Evolutionary conservation across 345 rosid species (phyloP), one percentile per base, ranked within the genome.

Genomic region (Brassica juncea): DNA sequence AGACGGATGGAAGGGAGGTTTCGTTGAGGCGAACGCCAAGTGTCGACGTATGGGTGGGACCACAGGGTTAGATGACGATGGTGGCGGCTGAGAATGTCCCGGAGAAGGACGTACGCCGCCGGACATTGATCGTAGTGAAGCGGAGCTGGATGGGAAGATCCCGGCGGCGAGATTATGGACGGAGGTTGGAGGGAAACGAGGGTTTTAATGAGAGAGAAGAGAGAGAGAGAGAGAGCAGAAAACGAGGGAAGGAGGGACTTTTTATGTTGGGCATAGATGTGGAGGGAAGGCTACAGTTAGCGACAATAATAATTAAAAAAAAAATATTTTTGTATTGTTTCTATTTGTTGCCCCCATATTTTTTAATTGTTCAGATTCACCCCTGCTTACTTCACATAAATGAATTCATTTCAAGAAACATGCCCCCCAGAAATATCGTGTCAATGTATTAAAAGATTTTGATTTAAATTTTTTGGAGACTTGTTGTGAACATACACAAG

Each of bases 191-290:
- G 72, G 7, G 11, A 68, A 54, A 44, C 75, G 79, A 72, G 75
- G 77, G 79, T 72, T 76, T 59, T 68, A 44, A 73, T 66, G 86
- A 62, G 81, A 73, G 72, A 59, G 58, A 68, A 44, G 75, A 62
- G 86, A 62, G 81, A 73, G 72, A 59, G 58, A 68, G 82, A 82
- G 76, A 80, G 81, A 81, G 81, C 78, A 81, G 81, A 84, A 85
- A 88, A 88, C 91, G 90, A 88, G 89, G 92, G 94, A 87, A 85
- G 88, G 88, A 86, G 85, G 87, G 88, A 86, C 85, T 81, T 84
- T 87, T 85, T 84, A 59, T 79, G 87, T 88, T 87, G 86, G 88
- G 87, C 6, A 83, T 86, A 73, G 85, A 85, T 83, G 86, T 88
- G 92, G 89, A 86, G 94, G 94, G 92, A 88, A 86, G 86, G 72